phyloP scores from a whole-genome alignment of 805 yeast species.

The Blastobotrys peoriensis region DNA sequence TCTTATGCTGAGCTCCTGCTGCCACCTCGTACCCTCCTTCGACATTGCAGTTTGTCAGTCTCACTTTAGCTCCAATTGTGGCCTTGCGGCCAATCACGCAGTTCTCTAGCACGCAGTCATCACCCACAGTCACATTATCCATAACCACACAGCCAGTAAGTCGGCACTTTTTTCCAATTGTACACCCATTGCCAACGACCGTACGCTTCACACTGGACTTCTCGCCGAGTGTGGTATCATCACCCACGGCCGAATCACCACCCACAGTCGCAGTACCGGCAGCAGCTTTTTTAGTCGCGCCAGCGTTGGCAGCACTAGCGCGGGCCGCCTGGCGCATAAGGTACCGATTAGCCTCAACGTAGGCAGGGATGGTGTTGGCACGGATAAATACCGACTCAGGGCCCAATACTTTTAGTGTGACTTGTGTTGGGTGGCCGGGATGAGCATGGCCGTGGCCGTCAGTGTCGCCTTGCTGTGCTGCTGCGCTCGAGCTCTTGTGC shows the following conservation, averaged over 20 bases:
- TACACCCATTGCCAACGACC: constrained; percentile 68
- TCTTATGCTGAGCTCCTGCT: constrained; percentile 36
- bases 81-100: constrained; percentile 75
- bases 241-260: constrained; percentile 76
- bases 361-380: constrained; percentile 70
- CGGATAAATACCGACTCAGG: constrained; percentile 62
- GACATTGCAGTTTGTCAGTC: constrained; percentile 73
- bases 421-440: constrained; percentile 17
- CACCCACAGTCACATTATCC: constrained; percentile 66
- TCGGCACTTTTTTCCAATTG: constrained; percentile 79
- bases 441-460: constrained; percentile 6
- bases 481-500: constrained; percentile 6
- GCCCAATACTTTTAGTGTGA: constrained; percentile 69
- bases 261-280: constrained; percentile 66
- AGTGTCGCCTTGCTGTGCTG: constrained; percentile 10
- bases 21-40: constrained; percentile 73
- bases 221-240: constrained; percentile 63
- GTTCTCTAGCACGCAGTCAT: constrained; percentile 69
- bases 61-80: constrained; percentile 55
- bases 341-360: constrained; percentile 83
- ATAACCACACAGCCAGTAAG: constrained; percentile 79
- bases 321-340: constrained; percentile 56
- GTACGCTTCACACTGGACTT: constrained; percentile 81
- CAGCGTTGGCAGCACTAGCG: constrained; percentile 23
- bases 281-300: constrained; percentile 13